Evolutionary conservation across 139 green algal species (phyloP), one percentile per base, ranked within the genome.

Genomic region (Chlamydomonas schloesseri): DNA sequence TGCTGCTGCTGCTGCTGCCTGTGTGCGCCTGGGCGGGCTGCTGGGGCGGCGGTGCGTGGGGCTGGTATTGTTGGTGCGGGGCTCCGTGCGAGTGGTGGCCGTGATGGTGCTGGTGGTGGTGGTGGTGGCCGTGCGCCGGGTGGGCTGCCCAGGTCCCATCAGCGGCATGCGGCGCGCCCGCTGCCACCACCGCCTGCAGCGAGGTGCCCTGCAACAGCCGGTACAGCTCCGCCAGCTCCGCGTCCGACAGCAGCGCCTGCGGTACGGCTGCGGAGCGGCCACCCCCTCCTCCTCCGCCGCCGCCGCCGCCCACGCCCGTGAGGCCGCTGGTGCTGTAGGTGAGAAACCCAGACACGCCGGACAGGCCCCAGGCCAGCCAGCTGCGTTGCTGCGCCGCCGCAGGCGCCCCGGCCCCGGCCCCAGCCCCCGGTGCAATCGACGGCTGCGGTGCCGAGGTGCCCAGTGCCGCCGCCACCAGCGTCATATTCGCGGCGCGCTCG

Each of bases 311-410:
- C 9, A 11, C 50, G 50, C 14, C 65, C 23, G 23, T n/a, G 47
- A 33, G 26, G 29, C 37, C 50, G 36, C 28, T 13, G 77, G 62
- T 78, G 67, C 79, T 60, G 70, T 86, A 86, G 24, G 55, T 11
- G 21, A 93, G 74, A 68, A 90, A 93, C 34, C 80, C 72, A 0
- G 62, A 86, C n/a, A 91, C 73, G 31, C 80, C 87, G 14, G 90
- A 88, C 74, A 89, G 65, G 64, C 90, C 90, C 90, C 90, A 93
- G 29, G 90, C 84, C 33, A 93, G 62, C 90, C 90, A 93, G 90
- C 90, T 93, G 64, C 87, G 84, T 24, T 72, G 74, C 84, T 53
- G 31, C 50, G 42, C 70, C 36, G 70, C 15, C 21, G 70, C 24
- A 10, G 68, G 33, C 68, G 34, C 24, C 20, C 33, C 68, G 29